Conservation (phyloP, 2,329 filamentous ascomycete genomes). For the Phaeosphaeria sp. region DNA sequence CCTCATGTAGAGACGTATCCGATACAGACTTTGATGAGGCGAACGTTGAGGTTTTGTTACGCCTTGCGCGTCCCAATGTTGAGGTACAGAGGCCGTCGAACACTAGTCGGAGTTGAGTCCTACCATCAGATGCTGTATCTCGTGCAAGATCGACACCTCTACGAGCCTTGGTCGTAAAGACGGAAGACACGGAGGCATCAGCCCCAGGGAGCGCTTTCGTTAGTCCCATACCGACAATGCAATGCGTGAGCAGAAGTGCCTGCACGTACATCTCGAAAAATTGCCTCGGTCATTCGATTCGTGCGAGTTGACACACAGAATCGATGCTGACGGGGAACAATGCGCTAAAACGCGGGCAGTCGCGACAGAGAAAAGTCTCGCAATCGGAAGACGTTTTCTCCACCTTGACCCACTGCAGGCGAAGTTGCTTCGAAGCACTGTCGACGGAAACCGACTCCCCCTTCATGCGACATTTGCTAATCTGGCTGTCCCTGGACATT, state of each 20-base stretch:
- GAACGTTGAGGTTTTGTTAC: not conserved
- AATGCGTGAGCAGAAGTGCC: not conserved
- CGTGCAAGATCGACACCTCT: too few relatives aligned
- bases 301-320: not conserved
- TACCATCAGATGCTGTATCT: not conserved
- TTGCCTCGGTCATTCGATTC: not conserved
- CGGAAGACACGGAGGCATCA: not conserved
- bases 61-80: not conserved
- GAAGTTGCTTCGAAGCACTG: not conserved
- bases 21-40: not conserved
- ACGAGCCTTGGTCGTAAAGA: not conserved
- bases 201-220: not conserved
- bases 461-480: not conserved
- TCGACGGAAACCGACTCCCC: not conserved
- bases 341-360: not conserved
- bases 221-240: not conserved
- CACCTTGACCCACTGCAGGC: not conserved
- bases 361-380: not conserved
- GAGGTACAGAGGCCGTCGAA: not conserved
- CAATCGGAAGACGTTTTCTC: not conserved
- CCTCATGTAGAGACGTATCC: not conserved
- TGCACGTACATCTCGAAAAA: not conserved
- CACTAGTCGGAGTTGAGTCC: not conserved
- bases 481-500: too few relatives aligned
- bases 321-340: not conserved